Percentiles rank a stretch among this genome's conserved stretches.
Evolutionary conservation across 1,284 basidiomycete species (phyloP).

Genomic region (Malassezia psittaci): DNA sequence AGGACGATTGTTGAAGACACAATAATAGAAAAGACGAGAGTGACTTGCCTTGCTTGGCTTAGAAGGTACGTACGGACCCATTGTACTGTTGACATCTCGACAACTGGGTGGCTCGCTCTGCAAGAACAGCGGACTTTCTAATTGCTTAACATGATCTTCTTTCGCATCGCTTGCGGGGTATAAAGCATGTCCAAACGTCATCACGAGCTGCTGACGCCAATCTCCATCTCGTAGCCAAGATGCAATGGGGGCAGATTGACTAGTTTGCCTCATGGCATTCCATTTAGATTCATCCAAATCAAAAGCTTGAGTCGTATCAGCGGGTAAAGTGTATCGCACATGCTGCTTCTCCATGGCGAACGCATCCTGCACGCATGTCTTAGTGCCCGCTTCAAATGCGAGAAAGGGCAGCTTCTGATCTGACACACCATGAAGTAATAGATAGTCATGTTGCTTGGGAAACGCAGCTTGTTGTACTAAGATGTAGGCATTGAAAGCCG

Average conservation of each 20-base stretch:
- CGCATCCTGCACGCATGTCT: neutral
- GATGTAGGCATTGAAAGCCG: constrained; percentile 1
- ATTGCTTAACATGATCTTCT: neutral
- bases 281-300: neutral
- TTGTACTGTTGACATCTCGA: neutral
- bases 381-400: neutral
- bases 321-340: neutral
- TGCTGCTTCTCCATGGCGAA: neutral
- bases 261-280: neutral
- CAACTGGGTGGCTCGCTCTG: constrained; percentile 1
- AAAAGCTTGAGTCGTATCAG: neutral
- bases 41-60: neutral
- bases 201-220: neutral
- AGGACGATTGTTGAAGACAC: neutral
- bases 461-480: constrained; percentile 1
- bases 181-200: constrained; percentile 7
- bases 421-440: neutral
- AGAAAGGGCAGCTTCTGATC: too few relatives aligned
- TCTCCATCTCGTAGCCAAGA: neutral
- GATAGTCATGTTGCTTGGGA: neutral
- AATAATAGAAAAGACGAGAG: neutral
- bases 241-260: neutral
- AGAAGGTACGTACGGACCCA: neutral
- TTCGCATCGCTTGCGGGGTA: neutral
- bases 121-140: neutral